Evolutionary conservation across 139 green algal species (phyloP), one percentile per base, ranked within the genome.

Genomic region (Haematococcus sp.): DNA sequence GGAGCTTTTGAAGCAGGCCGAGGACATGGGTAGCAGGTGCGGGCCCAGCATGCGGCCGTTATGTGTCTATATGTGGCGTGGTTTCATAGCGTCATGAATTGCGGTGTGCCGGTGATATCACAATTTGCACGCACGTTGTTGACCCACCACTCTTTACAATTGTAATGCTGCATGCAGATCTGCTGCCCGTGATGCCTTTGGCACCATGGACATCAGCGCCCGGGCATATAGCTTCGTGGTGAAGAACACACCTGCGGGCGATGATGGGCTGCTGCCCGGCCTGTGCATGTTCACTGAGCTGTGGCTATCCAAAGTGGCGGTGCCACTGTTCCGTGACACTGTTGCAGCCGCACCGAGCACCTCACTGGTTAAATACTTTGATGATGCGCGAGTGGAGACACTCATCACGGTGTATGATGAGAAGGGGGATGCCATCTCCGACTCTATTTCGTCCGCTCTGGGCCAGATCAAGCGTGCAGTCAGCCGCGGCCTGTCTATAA

Each of bases 301-400:
- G 3, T 90, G 85, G 85, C 76, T 90, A 2, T 27, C 54, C 7
- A 68, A 79, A 77, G 85, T 85, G 3, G 86, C 86, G 0, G 84
- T 89, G 31, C 80, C 76, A 0, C 63, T 70, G 15, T 88, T 90
- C 63, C 70, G 79, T 22, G 84, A 88, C 78, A 78, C 74, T 0
- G 28, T 49, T 3, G 58, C 76, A 1, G 63, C 46, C 0, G n/a
- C 67, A 2, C 28, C 76, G 7, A 44, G 30, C 1, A 43, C 73
- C 13, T 86, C 80, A 23, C 63, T 89, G 43, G 66, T 75, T 1
- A 49, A 70, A 1, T 93, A 91, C 82, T 93, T 89, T 66, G 77
- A 86, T 52, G 85, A 84, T 61, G 69, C 81, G 23, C 61, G 56
- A 0, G 71, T 85, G 32, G 70, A 86, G 66, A 74, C 77, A 1